A percentile compares a stretch with the other conserved stretches of the same genome.
Evolutionary conservation across 352 stramenopile species (phyloP).

Genomic region (Peronospora belbahrii): DNA sequence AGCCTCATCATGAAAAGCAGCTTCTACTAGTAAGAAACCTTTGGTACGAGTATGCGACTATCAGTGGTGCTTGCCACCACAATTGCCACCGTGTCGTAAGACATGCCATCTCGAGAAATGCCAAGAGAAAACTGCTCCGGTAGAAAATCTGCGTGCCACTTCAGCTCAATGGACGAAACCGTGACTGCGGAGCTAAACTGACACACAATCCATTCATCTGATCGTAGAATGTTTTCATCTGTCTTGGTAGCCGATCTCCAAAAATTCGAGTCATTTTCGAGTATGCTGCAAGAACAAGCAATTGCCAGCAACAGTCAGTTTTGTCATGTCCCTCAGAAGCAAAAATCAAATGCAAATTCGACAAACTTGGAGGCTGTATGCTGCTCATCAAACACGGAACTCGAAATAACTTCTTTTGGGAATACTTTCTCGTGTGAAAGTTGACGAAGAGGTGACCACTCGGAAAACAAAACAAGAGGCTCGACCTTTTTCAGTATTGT

Average conservation of each 20-base stretch:
- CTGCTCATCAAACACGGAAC: slow-evolving; percentile 51
- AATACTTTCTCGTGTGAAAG: slow-evolving; percentile 35
- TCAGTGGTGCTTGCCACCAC: slow-evolving; percentile 22
- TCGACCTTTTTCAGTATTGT: slow-evolving; percentile 51
- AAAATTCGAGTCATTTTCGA: slow-evolving; percentile 29
- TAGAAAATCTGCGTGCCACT: slow-evolving; percentile 36
- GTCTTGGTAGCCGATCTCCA: slow-evolving; percentile 36
- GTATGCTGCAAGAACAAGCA: slow-evolving; percentile 18
- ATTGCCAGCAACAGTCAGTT: background rate
- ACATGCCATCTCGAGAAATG: slow-evolving; percentile 38
- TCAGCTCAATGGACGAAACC: slow-evolving; percentile 40
- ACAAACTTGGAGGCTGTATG: slow-evolving; percentile 43
- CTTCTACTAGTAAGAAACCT: slow-evolving; percentile 21
- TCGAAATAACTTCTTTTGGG: slow-evolving; percentile 45
- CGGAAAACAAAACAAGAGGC: slow-evolving; percentile 57
- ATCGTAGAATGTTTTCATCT: slow-evolving; percentile 6
- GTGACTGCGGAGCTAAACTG: slow-evolving; percentile 40
- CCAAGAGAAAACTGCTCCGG: slow-evolving; percentile 36
- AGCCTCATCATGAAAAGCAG: background rate
- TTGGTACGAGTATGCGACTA: slow-evolving; percentile 36
- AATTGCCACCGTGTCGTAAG: slow-evolving; percentile 44
- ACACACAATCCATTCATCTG: slow-evolving; percentile 45
- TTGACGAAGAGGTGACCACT: slow-evolving; percentile 67
- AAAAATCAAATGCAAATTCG: background rate
- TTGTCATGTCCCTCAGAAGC: background rate